Evolutionary conservation across 306 rosid genomes (phyloP).

Genomic region (Urtica urens): DNA sequence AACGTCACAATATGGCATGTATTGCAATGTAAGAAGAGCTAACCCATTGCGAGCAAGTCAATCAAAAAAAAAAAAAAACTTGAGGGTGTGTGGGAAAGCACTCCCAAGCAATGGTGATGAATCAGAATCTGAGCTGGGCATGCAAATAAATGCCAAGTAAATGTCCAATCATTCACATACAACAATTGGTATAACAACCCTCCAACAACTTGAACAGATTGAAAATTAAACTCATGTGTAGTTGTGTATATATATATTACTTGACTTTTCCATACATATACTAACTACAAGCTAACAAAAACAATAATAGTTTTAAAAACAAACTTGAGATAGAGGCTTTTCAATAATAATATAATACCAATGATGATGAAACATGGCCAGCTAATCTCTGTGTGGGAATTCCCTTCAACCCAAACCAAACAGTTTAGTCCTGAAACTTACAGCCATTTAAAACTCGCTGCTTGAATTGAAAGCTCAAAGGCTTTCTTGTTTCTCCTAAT

Average conservation of each 20-base stretch:
- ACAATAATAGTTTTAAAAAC: too few relatives aligned
- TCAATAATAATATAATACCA: conserved; percentile 14
- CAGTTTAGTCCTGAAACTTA: background rate
- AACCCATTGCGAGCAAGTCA: too few relatives aligned
- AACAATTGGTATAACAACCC: conserved; percentile 49
- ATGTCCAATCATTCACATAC: conserved; percentile 19
- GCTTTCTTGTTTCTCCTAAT: background rate
- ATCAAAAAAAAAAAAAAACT: background rate
- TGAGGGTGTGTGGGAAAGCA: conserved; percentile 1
- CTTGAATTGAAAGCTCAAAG: background rate
- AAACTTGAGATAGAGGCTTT: conserved; percentile 5
- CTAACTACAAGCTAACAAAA: background rate
- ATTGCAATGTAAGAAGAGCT: too few relatives aligned
- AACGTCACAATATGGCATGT: too few relatives aligned
- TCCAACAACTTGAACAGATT: conserved; percentile 52
- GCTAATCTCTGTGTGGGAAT: conserved; percentile 30
- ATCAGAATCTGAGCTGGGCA: conserved; percentile 12
- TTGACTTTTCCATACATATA: conserved; percentile 26
- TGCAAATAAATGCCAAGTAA: conserved; percentile 23
- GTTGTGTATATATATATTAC: conserved; percentile 22
- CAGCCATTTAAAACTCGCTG: background rate
- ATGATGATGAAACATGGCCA: conserved; percentile 40
- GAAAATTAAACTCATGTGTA: conserved; percentile 27
- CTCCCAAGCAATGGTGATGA: conserved; percentile 8
- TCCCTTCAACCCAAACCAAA: conserved; percentile 2